Base-by-base conservation (phyloP, 192 early-diverging fungal species). In the Coemansia sp. region DNA sequence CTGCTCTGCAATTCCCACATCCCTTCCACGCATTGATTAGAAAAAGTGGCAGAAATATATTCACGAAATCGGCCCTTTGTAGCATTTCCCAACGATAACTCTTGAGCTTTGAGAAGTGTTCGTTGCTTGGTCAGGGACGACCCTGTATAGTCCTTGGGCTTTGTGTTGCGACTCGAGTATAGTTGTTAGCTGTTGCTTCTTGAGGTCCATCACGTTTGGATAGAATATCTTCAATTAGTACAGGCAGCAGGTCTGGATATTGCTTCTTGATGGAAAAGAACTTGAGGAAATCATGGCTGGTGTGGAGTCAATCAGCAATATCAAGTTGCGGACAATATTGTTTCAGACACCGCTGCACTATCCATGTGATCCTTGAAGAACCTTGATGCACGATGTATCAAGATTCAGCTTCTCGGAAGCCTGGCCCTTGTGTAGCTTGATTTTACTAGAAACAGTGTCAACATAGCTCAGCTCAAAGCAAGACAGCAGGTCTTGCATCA, bases 221-320 rank as follows among this genome's bases (percentile, higher is more conserved):
- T 55, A 98, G 73, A 29, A 97, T 82, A 70, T 95, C 91, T 76
- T 98, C 94, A n/a, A 98, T 85, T 76, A 95, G 88, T 24, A 85
- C 83, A n/a, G 97, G 64, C 5, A 94, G 95, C 43, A 96, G 66
- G 71, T 99, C 96, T 8, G 93, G 92, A 77, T 91, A 99, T 63
- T 89, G 83, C 61, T 94, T 91, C 83, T 90, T 92, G 67, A 97
- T 66, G 10, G 87, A 76, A 61, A 94, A 96, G 72, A 95, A 98
- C 76, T 98, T 93, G 62, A 99, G 76, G 68, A 90, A 97, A 94
- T 84, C 72, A 92, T 87, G 35, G 86, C 81, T 14, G 91, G 88
- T 51, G 89, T 88, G 55, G 87, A 89, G 70, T 89, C 91, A 45
- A 96, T 75, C 52, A 99, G 82, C 15, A 73, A 82, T 41, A 93